Evolutionary conservation across 345 rosid genomes (phyloP), one percentile per base, ranked within the genome.

Genomic region (Eucalyptus guilfoylei): DNA sequence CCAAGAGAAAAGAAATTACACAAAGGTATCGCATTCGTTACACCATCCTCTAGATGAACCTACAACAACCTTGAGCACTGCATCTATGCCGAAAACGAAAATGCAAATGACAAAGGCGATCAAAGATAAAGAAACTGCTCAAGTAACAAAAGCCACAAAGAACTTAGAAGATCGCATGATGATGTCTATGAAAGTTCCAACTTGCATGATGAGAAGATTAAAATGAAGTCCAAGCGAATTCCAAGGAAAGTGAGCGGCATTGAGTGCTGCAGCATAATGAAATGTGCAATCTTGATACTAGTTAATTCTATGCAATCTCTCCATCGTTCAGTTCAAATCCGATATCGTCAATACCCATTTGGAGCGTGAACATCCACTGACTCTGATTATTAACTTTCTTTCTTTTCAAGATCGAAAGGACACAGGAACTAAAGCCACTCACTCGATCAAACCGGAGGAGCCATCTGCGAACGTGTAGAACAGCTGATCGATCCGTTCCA

Each of bases 361-460:
- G 85, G 15, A 76, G 85, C 15, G 28, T 23, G 47, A 40, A 40
- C 24, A 40, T 76, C 85, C 28, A 23, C 85, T 1, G 8, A 76
- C 47, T 23, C 15, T 12, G 85, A 76, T 76, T 40, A 76, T 76
- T 11, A 76, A 76, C 47, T 21, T 37, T 76, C n/a, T n/a, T n/a
- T n/a, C 85, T 76, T 76, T 76, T 21, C 47, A 37, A 76, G 83
- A 76, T 76, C 30, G 14, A 76, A 76, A 21, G 85, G 3, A 40
- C 47, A 76, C 12, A 11, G 85, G 47, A 40, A 21, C 85, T 47
- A 64, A 55, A 40, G 80, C 89, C 85, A 95, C 98, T 96, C 94
- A 97, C 99, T 97, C 99, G 88, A 98, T 96, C 91, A 96, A 86
- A 89, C 92, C 94, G 88, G 98, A 96, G 90, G 98, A 94, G 90